Evolutionary conservation across 768 basidiomycete species (phyloP), one percentile per base, ranked within the genome.

Genomic region (Suillus sp.): DNA sequence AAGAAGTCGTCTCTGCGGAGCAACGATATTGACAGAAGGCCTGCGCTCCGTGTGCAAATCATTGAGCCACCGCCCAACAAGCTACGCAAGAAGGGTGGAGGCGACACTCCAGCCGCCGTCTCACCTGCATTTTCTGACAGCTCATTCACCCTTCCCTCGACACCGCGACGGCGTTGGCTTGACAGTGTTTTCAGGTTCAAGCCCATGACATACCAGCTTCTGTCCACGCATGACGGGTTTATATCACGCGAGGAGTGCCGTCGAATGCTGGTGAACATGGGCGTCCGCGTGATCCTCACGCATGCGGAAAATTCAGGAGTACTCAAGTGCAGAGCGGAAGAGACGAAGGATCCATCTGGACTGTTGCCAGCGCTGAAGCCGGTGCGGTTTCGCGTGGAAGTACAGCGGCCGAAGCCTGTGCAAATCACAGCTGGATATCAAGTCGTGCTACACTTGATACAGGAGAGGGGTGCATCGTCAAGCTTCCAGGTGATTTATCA

Each of bases 131-230:
- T 83, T 64, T 84, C 83, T 13, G 82, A 82, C 43, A 78, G 79
- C 7, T 77, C 83, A 48, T 78, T 79, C 22, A 76, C 78, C 2
- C 77, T 79, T n/a, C 77, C 81, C 3, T 75, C 80, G 50, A 75
- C 83, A 34, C 79, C 80, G 61, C 76, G 77, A 76, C 85, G 86
- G 65, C 85, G 83, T 58, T 99, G 96, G 96, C 85, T 99, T 65
- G 87, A 87, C 50, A 91, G 88, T 69, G 83, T 97, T 47, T 96
- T 98, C 84, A 91, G 86, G 72, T 89, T 93, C 79, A 93, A 90
- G 70, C 87, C 92, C 0, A 78, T 85, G 35, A 81, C 77, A 35
- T 86, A 85, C 68, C 71, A 72, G 30, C 78, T 95, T 13, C 74
- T 85, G 48, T 93, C 90, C 4, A 74, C 80, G 16, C 80, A 83